These are phyloP conservation scores for Ormosia emarginata DNA, from an alignment of 306 rosid genomes.

Conservation along the genomic window DNA sequence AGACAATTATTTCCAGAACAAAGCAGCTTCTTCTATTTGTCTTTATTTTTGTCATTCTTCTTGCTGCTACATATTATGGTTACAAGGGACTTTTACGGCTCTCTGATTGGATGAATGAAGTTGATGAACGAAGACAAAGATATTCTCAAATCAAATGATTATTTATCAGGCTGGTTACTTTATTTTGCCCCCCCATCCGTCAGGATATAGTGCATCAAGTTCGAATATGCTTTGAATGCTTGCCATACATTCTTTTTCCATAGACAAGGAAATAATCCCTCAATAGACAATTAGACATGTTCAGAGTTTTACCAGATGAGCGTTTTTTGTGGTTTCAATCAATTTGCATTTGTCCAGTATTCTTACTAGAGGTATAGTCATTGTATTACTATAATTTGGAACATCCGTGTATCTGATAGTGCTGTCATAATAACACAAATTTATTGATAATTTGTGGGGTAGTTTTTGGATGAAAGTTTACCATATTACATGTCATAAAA, in stretches of 20 bases:
- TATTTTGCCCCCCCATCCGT: background rate
- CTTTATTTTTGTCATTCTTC: slow-evolving; percentile 38
- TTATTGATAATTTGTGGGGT: background rate
- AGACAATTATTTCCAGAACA: slow-evolving; percentile 46
- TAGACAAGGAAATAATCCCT: background rate
- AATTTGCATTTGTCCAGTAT: background rate
- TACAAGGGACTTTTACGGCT: slow-evolving; percentile 72
- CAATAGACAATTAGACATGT: background rate
- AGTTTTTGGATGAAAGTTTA: background rate
- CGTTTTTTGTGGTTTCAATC: background rate
- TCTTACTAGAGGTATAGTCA: background rate
- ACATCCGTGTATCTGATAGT: background rate
- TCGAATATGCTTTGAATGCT: background rate
- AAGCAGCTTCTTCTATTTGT: slow-evolving; percentile 55
- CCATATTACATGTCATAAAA: background rate
- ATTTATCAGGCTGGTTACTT: background rate
- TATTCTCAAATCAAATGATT: slow-evolving; percentile 39
- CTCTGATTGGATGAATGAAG: slow-evolving; percentile 87
- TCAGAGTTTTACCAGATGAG: background rate
- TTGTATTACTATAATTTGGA: background rate
- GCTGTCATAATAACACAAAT: background rate
- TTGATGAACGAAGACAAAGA: slow-evolving; percentile 60
- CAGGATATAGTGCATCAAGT: background rate
- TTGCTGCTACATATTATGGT: slow-evolving; percentile 47
- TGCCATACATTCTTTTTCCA: slow-evolving; percentile 1